Base-by-base conservation (phyloP, 176 grass and related monocot genomes). In the Aechmea fasciata region DNA sequence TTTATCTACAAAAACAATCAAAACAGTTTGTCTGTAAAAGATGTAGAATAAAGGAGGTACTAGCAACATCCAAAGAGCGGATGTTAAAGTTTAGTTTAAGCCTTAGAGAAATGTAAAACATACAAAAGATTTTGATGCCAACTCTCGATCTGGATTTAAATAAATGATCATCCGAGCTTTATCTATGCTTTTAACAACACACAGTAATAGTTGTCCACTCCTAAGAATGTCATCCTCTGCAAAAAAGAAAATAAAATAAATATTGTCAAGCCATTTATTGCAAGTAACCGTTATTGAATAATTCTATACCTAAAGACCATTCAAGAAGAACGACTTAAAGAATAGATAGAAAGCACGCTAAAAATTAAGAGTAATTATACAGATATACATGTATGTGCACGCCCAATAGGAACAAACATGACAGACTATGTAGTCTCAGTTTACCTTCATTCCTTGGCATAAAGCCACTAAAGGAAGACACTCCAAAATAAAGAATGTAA, bases 401-500 rank as follows among this genome's bases (percentile, higher is more conserved):
- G 33, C 33, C 33, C 33, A 41, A 41, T 41, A 41, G 4, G 33
- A 41, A 41, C 5, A 41, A 41, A 41, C 3, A 41, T 41, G 33
- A 41, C 33, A 41, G 33, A 41, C 6, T 41, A 41, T 70, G 70
- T 49, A 57, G 11, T 7, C 41, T 51, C 28, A 69, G 19, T 64
- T 24, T 87, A 91, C 88, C 88, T 85, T 71, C 74, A 57, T 63
- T 49, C 70, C 76, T 97, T 72, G 75, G 93, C 89, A 97, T 83
- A 83, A 97, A 97, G 67, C 93, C 93, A 79, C 73, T 92, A 76
- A 97, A 92, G 61, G 81, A 64, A 24, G 89, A 79, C 52, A 84
- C 85, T 77, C 93, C 93, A 18, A 97, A 97, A 78, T 85, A 82
- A 82, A 97, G 89, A 92, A 97, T 90, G 73, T 92, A 97, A 78